phyloP scores from a whole-genome alignment of 495 filamentous ascomycete genomes.

The Neurospora sp. region DNA sequence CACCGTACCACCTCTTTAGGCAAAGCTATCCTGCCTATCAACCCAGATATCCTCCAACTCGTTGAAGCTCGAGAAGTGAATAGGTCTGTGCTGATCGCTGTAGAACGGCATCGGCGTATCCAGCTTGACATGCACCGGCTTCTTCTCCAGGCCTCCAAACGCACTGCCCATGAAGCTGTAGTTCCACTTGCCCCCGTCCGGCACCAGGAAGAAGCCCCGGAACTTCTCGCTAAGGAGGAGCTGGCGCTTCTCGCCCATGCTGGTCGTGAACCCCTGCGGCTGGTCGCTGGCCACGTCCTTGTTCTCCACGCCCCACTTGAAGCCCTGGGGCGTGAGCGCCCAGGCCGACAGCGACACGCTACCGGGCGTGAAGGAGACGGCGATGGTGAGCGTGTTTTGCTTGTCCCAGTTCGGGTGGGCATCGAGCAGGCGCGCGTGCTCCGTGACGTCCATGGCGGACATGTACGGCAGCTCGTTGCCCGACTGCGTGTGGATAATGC shows the following conservation, averaged over 20 bases:
- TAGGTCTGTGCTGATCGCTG: conserved; percentile 78
- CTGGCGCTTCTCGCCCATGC: conserved; percentile 93
- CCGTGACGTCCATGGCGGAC: conserved; percentile 87
- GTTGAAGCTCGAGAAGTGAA: conserved; percentile 92
- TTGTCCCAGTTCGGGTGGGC: conserved; percentile 80
- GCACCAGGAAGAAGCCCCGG: conserved; percentile 89
- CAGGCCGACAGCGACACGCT: conserved; percentile 91
- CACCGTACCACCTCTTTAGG: conserved; percentile 32
- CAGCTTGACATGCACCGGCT: conserved; percentile 78
- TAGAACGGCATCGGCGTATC: conserved; percentile 90
- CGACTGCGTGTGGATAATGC: conserved; percentile 90
- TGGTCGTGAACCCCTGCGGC: conserved; percentile 84
- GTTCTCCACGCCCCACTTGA: conserved; percentile 97
- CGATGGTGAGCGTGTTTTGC: conserved; percentile 84
- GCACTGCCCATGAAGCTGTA: conserved; percentile 94
- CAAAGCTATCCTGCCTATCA: conserved; percentile 78
- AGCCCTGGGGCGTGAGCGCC: conserved; percentile 81
- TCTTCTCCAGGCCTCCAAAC: conserved; percentile 82
- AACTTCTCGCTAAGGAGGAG: conserved; percentile 85
- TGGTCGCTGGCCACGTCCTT: conserved; percentile 84
- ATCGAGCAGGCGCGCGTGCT: conserved; percentile 81
- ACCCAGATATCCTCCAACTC: conserved; percentile 88
- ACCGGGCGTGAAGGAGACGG: conserved; percentile 96
- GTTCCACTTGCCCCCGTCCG: conserved; percentile 89
- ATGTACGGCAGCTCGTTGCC: conserved; percentile 95